Evolutionary conservation across 2,329 filamentous ascomycete species (phyloP).

Genomic region (Byssothecium circinans): DNA sequence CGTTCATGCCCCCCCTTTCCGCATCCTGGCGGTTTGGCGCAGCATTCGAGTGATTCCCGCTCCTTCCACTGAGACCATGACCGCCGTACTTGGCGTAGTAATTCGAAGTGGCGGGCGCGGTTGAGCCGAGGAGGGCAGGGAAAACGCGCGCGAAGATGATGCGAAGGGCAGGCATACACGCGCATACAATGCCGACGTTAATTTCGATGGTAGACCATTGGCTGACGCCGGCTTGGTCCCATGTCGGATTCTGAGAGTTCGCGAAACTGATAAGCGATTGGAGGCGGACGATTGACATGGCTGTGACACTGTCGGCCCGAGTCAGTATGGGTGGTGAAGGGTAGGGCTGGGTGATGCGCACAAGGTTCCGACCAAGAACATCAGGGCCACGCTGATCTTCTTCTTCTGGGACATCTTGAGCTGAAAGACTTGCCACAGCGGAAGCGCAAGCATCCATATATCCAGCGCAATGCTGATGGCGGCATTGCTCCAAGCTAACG

Average conservation of each 20-base stretch:
- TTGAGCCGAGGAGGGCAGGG: constrained; percentile 42
- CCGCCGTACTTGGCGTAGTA: constrained; percentile 18
- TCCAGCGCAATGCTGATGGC: constrained; percentile 33
- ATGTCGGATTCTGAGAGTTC: constrained; percentile 45
- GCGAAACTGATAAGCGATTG: constrained; percentile 48
- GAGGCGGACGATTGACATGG: constrained; percentile 51
- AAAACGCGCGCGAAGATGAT: constrained; percentile 43
- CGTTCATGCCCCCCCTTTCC: constrained; percentile 1
- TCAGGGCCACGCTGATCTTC: constrained; percentile 36
- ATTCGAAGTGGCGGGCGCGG: constrained; percentile 9
- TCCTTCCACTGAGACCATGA: background rate
- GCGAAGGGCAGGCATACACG: constrained; percentile 48
- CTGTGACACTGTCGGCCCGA: constrained; percentile 40
- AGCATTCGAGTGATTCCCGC: constrained; percentile 6
- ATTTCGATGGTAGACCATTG: constrained; percentile 50
- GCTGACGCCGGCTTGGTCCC: constrained; percentile 45
- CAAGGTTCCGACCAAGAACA: constrained; percentile 42
- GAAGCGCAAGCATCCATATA: constrained; percentile 30
- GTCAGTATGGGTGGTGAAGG: background rate
- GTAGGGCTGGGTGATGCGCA: constrained; percentile 15
- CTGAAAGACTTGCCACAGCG: constrained; percentile 31
- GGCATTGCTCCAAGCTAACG: constrained; percentile 31
- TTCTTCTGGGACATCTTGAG: constrained; percentile 34
- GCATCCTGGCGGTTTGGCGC: constrained; percentile 1
- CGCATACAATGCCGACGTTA: constrained; percentile 50